Conservation (phyloP, 2,329 filamentous ascomycete species). For the Fusarium ambrosium region DNA sequence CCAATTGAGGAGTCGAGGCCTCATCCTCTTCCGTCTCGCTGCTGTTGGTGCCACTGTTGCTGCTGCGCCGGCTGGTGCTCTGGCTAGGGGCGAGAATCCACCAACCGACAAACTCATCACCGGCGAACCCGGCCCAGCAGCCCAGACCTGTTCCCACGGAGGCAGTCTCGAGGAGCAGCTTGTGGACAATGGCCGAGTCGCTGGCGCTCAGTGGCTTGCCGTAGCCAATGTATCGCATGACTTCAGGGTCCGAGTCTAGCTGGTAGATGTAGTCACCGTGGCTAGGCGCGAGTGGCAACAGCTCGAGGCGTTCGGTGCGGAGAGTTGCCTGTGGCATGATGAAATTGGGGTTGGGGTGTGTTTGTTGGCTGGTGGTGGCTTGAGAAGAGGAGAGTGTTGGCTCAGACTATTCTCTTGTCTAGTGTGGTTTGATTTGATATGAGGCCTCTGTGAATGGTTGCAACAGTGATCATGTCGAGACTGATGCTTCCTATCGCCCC, state of each 20-base stretch:
- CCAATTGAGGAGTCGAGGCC: slow-evolving; percentile 15
- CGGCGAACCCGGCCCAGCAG: slow-evolving; percentile 39
- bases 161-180: slow-evolving; percentile 40
- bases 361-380: background rate
- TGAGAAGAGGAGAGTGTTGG: background rate
- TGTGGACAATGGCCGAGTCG: slow-evolving; percentile 42
- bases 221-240: slow-evolving; percentile 43
- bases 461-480: background rate
- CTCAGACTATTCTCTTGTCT: background rate
- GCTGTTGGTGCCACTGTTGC: background rate
- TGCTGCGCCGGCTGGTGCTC: slow-evolving; percentile 17
- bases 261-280: slow-evolving; percentile 39
- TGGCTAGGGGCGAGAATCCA: slow-evolving; percentile 47
- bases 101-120: slow-evolving; percentile 49
- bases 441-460: slow-evolving; percentile 1
- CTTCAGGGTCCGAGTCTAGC: slow-evolving; percentile 36
- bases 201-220: slow-evolving; percentile 37
- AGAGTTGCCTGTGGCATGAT: slow-evolving; percentile 40
- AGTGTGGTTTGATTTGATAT: slow-evolving; percentile 2
- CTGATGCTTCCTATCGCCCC: background rate
- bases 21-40: background rate
- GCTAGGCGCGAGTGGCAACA: slow-evolving; percentile 33
- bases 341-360: background rate
- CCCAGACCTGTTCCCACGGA: slow-evolving; percentile 36
- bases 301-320: slow-evolving; percentile 33